Base-by-base conservation (phyloP, 1,284 basidiomycete genomes). In the Irpex sp. region DNA sequence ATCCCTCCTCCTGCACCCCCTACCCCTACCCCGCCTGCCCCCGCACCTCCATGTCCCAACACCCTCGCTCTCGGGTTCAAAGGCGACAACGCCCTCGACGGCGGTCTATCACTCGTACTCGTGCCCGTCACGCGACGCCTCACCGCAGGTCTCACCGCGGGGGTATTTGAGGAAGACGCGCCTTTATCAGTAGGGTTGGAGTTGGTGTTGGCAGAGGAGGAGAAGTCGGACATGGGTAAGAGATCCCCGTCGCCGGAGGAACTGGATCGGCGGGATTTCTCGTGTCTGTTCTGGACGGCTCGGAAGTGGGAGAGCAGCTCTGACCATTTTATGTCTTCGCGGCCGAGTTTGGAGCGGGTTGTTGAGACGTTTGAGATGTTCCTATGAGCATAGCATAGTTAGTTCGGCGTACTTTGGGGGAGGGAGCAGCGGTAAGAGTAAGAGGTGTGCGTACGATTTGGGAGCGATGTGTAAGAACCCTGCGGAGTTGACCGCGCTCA, bases 401-500 rank as follows among this genome's bases (percentile, higher is more conserved):
- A 23, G 23, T 23, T 23, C 23, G 23, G 23, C 23, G 23, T 23
- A 23, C 23, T 23, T 23, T 23, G 56, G 56, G 2, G n/a, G n/a
- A n/a, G n/a, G 62, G 35, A 9, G 47, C 56, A 52, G 16, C 37
- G 35, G 57, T 36, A 33, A 12, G 33, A 57, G 16, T 23, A 5
- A 53, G 21, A 16, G 21, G 4, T 36, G 21, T n/a, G n/a, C 74
- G 56, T 66, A 93, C 91, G 88, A 78, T 75, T 91, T 90, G 0
- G 93, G 90, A 18, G 90, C 87, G 57, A 93, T 92, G 61, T 96
- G 93, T 3, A 96, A 75, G 74, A 95, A 97, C 0, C 97, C 96
- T 9, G 95, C 87, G 1, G 96, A 93, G 73, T 96, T 96, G 52
- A 99, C 94, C 2, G 96, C 95, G 66, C 91, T 95, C 39, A 99